Conservation (phyloP, 1,139 yeast species). For the Scheffersomyces titani region DNA sequence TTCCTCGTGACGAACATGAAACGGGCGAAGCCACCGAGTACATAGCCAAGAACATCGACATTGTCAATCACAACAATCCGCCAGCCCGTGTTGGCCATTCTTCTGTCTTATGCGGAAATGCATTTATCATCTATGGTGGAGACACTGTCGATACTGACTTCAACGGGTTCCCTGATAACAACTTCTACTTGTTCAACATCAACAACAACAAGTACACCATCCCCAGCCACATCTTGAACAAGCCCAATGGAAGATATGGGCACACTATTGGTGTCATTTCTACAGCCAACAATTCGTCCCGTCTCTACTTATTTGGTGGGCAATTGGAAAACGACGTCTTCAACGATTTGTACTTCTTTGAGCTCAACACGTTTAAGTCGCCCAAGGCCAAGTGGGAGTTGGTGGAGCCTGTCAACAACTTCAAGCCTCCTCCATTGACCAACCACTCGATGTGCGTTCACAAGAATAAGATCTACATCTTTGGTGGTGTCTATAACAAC, state of each 20-base stretch:
- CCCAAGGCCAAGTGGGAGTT: conserved; percentile 85
- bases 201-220: conserved; percentile 89
- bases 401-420: conserved; percentile 53
- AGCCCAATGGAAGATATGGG: conserved; percentile 93
- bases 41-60: conserved; percentile 64
- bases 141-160: conserved; percentile 87
- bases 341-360: conserved; percentile 84
- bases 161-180: conserved; percentile 83
- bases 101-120: conserved; percentile 88
- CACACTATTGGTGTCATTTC: conserved; percentile 72
- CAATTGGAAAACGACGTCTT: conserved; percentile 87
- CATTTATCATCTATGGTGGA: conserved; percentile 94
- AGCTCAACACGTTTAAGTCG: conserved; percentile 82
- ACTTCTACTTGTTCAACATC: conserved; percentile 84
- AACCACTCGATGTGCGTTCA: conserved; percentile 88
- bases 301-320: conserved; percentile 90
- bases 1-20: conserved; percentile 40
- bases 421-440: conserved; percentile 87
- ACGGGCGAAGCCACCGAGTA: conserved; percentile 32
- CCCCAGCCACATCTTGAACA: conserved; percentile 77
- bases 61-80: conserved; percentile 59
- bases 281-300: conserved; percentile 65
- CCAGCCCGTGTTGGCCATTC: conserved; percentile 98
- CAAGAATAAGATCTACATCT: conserved; percentile 77
- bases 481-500: conserved; percentile 90